phyloP scores from a whole-genome alignment of 345 rosid species.

The Rhizophora mangle region DNA sequence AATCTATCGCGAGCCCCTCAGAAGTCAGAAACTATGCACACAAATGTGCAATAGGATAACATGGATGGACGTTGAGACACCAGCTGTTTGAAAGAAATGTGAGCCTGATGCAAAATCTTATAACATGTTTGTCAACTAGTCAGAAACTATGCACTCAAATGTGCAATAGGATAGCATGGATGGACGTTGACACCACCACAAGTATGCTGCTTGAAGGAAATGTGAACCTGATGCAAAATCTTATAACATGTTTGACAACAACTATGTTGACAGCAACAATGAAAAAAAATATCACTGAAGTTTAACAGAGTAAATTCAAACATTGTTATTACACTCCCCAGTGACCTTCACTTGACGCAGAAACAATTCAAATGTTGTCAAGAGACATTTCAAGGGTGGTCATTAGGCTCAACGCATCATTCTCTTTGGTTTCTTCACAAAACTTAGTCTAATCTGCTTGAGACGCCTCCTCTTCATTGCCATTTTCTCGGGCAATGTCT shows the following conservation, averaged over 20 bases:
- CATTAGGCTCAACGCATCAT: slow-evolving; percentile 42
- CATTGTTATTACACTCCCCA: background rate
- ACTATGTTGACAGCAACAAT: background rate
- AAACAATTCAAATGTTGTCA: slow-evolving; percentile 4
- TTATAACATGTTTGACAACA: slow-evolving; percentile 8
- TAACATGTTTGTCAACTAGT: too few relatives aligned
- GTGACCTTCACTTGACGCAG: background rate
- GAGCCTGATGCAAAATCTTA: too few relatives aligned
- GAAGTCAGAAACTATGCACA: too few relatives aligned
- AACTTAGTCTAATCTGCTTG: slow-evolving; percentile 78
- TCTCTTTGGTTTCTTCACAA: slow-evolving; percentile 75
- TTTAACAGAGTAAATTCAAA: background rate
- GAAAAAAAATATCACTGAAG: slow-evolving; percentile 3
- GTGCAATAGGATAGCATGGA: too few relatives aligned
- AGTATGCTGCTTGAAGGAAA: background rate
- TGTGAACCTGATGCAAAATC: background rate
- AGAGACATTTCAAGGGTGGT: background rate
- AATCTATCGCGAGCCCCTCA: too few relatives aligned
- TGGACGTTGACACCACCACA: background rate
- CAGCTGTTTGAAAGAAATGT: background rate
- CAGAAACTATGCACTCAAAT: too few relatives aligned
- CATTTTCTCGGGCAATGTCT: slow-evolving; percentile 92
- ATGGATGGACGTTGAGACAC: too few relatives aligned
- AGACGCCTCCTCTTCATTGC: slow-evolving; percentile 82
- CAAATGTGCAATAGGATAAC: too few relatives aligned